Conservation (phyloP, 2,329 filamentous ascomycete species). For the Fusarium denticulatum region DNA sequence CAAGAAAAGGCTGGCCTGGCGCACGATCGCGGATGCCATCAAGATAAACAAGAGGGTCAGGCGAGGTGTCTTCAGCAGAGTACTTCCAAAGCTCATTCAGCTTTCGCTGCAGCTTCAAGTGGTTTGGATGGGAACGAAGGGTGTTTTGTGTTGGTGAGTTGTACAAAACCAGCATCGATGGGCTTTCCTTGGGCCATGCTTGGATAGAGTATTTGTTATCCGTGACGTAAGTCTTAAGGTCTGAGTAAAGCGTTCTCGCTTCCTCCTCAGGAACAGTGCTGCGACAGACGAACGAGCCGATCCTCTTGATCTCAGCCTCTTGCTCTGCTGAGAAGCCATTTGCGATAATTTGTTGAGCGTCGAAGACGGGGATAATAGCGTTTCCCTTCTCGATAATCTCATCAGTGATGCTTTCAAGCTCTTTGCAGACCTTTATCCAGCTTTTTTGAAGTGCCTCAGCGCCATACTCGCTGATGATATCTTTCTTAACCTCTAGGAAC, state of each 20-base stretch:
- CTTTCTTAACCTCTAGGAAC: background rate
- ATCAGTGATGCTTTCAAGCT: background rate
- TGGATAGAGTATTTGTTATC: background rate
- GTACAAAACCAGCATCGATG: slow-evolving; percentile 2
- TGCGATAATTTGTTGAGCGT: background rate
- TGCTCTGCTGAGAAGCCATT: background rate
- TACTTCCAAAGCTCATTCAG: background rate
- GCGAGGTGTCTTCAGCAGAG: background rate
- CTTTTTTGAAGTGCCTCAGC: background rate
- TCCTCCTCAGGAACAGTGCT: background rate
- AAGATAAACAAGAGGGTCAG: background rate
- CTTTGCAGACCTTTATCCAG: background rate
- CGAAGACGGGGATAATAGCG: background rate
- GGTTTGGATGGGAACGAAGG: background rate
- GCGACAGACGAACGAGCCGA: background rate
- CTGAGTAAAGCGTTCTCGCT: background rate
- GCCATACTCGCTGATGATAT: background rate
- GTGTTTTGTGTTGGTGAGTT: background rate
- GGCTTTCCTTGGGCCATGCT: slow-evolving; percentile 8
- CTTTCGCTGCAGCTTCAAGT: background rate
- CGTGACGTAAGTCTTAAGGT: background rate
- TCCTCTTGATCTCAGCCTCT: background rate
- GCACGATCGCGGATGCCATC: background rate
- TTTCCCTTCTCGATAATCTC: background rate
- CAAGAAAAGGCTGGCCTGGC: slow-evolving; percentile 46